A percentile compares a stretch with the other conserved stretches of the same genome.
Evolutionary conservation across 805 yeast genomes (phyloP).

Genomic region (Tetrapisispora arboricola): DNA sequence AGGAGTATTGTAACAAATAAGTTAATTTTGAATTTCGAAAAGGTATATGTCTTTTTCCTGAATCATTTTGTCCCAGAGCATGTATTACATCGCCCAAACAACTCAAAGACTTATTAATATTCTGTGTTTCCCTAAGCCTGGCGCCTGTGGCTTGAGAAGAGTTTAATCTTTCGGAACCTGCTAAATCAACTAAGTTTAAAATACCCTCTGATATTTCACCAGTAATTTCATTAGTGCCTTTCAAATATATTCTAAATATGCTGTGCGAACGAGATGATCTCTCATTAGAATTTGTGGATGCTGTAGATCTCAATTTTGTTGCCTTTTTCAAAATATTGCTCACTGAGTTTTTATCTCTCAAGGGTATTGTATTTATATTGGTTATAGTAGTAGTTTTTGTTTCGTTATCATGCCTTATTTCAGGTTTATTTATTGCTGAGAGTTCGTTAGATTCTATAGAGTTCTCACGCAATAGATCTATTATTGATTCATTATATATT

Average conservation of each 20-base stretch:
- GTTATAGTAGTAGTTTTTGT: slow-evolving; percentile 48
- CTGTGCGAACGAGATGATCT: slow-evolving; percentile 89
- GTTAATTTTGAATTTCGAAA: slow-evolving; percentile 92
- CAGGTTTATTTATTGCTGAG: slow-evolving; percentile 35
- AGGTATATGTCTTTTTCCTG: slow-evolving; percentile 58
- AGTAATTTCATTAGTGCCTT: slow-evolving; percentile 43
- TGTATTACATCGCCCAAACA: slow-evolving; percentile 83
- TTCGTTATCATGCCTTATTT: slow-evolving; percentile 58
- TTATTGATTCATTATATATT: slow-evolving; percentile 74
- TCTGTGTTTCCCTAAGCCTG: slow-evolving; percentile 74
- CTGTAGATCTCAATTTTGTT: slow-evolving; percentile 56
- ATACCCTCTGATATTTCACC: slow-evolving; percentile 45
- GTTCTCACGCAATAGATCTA: slow-evolving; percentile 47
- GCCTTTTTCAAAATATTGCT: slow-evolving; percentile 44
- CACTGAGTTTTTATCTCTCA: slow-evolving; percentile 43
- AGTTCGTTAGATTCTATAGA: slow-evolving; percentile 7
- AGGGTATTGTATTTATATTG: slow-evolving; percentile 41
- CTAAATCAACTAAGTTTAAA: slow-evolving; percentile 77
- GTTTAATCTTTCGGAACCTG: slow-evolving; percentile 83
- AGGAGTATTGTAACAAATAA: slow-evolving; percentile 69
- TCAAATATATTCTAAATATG: slow-evolving; percentile 54
- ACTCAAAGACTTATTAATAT: slow-evolving; percentile 81
- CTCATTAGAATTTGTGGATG: slow-evolving; percentile 70
- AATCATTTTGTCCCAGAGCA: slow-evolving; percentile 46
- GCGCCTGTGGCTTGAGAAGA: slow-evolving; percentile 72